Evolutionary conservation across 441 rosid genomes (phyloP).

Genomic region (Populus hybrid): DNA sequence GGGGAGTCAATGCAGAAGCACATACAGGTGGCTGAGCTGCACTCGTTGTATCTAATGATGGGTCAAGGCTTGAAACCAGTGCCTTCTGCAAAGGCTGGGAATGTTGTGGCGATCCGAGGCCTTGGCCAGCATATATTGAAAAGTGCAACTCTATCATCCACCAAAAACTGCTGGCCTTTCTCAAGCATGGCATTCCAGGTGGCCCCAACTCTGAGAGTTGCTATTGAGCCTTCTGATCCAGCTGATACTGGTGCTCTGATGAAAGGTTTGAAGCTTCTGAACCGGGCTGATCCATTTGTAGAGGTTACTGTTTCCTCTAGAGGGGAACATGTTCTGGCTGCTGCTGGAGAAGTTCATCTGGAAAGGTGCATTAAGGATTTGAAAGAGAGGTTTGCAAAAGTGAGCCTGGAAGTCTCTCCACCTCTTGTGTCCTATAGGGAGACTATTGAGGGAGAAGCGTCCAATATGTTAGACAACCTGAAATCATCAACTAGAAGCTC

Average conservation of each 20-base stretch:
- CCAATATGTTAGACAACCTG: conserved; percentile 58
- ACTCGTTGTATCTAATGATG: conserved; percentile 91
- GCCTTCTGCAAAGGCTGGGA: conserved; percentile 76
- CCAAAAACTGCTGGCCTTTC: conserved; percentile 88
- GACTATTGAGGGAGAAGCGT: conserved; percentile 69
- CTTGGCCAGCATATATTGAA: conserved; percentile 92
- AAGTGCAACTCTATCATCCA: conserved; percentile 87
- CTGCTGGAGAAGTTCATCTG: conserved; percentile 94
- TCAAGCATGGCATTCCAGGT: conserved; percentile 94
- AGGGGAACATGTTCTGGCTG: conserved; percentile 93
- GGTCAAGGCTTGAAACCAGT: conserved; percentile 89
- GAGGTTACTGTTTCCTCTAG: conserved; percentile 84
- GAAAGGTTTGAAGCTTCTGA: conserved; percentile 86
- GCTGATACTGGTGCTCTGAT: conserved; percentile 70
- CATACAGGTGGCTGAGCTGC: conserved; percentile 80
- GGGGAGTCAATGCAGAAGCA: conserved; percentile 72
- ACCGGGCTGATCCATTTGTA: conserved; percentile 93
- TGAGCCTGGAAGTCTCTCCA: conserved; percentile 74
- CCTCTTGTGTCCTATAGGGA: conserved; percentile 93
- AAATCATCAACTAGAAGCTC: conserved; percentile 47
- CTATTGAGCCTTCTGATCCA: conserved; percentile 91
- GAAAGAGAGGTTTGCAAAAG: conserved; percentile 88
- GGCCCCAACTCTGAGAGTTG: conserved; percentile 83
- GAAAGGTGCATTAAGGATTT: conserved; percentile 90
- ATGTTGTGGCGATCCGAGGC: conserved; percentile 85